Base-by-base conservation (phyloP, 2,329 filamentous ascomycete species). In the Calonectria hawksworthii region DNA sequence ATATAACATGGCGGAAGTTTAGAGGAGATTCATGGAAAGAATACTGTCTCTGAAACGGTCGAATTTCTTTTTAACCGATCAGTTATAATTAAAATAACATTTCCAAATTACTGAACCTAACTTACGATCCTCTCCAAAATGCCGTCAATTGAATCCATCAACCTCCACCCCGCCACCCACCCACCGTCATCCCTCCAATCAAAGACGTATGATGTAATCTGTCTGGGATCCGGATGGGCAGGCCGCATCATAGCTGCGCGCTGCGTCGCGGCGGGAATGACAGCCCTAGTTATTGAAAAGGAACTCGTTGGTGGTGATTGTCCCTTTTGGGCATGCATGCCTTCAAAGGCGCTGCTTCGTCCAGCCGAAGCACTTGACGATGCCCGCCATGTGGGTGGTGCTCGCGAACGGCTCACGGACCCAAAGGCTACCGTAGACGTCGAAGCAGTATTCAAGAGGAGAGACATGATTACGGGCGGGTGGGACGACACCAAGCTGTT, bases 361-460 rank as follows among this genome's bases (percentile, higher is more conserved):
- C 56, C 56, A 4, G 56, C 56, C 11, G 56, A 63, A 63, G 56
- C 56, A 5, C 56, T 63, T 13, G 56, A 63, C 23, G 56, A 63
- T 38, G 56, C 56, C 16, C 56, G 56, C 34, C 56, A 63, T 38
- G 56, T 63, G 36, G 26, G 32, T 26, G 56, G 56, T 4, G 56
- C 56, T 41, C 56, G 56, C 3, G 56, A 63, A 13, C 36, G 56
- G 36, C 56, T 63, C 23, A 41, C 14, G 23, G 26, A 38, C n/a
- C 11, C 23, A 26, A 38, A 63, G 10, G 23, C 13, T 4, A 7
- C 23, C 2, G 36, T 63, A 18, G 56, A 63, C 21, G 56, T 14
- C 6, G 56, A 63, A 30, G 56, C 56, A 38, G 56, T 63, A 8
- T 63, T 63, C n/a, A 63, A 63, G n/a, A 63, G 56, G 36, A 63